Evolutionary conservation across 2,329 filamentous ascomycete species (phyloP).

Genomic region (Penicillium sp.): DNA sequence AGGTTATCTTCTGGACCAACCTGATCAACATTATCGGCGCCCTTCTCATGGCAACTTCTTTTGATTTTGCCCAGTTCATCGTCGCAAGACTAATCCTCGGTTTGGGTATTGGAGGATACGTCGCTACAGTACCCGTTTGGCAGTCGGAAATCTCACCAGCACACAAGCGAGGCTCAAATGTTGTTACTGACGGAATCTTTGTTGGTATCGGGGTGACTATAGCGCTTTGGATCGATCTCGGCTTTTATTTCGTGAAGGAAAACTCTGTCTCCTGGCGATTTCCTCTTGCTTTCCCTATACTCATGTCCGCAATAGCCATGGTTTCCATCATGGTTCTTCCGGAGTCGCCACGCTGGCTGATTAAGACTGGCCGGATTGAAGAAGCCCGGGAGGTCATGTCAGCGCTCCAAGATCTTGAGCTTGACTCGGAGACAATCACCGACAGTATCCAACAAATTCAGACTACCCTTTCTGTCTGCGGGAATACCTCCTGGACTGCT

Average conservation of each 20-base stretch:
- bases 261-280: conserved; percentile 48
- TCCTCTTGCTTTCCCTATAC: conserved; percentile 40
- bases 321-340: conserved; percentile 35
- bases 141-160: conserved; percentile 39
- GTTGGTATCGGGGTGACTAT: conserved; percentile 48
- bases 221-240: conserved; percentile 52
- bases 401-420: conserved; percentile 45
- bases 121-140: conserved; percentile 50
- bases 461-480: conserved; percentile 11
- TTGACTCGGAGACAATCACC: conserved; percentile 39
- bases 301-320: conserved; percentile 36
- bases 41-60: conserved; percentile 46
- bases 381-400: conserved; percentile 36
- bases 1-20: conserved; percentile 46
- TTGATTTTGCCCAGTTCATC: conserved; percentile 47
- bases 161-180: conserved; percentile 49
- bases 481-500: conserved; percentile 31
- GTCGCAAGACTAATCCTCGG: conserved; percentile 49
- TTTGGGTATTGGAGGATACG: conserved; percentile 46
- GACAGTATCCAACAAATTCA: conserved; percentile 42
- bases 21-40: conserved; percentile 46
- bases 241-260: conserved; percentile 38
- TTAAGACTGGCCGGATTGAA: conserved; percentile 42
- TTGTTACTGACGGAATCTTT: conserved; percentile 53
- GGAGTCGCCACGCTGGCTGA: conserved; percentile 49